Conservation (phyloP, 1,139 yeast genomes). For the Geotrichum macrosporum region DNA sequence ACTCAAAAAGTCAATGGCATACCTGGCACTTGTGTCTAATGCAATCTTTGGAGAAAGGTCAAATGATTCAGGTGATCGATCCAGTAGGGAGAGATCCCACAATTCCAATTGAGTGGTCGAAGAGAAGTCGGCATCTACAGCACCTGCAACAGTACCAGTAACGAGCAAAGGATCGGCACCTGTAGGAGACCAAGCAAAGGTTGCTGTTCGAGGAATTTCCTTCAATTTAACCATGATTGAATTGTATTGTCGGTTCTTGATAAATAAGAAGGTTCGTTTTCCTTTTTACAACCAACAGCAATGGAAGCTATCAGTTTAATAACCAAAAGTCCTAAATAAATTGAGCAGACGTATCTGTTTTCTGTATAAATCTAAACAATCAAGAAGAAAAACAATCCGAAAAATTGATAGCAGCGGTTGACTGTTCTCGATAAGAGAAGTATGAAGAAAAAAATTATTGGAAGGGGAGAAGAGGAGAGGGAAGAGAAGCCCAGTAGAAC, state of each 20-base stretch:
- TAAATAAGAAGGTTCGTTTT: conserved; percentile 2
- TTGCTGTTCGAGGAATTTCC: conserved; percentile 80
- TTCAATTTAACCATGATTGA: conserved; percentile 71
- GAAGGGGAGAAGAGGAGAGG: conserved; percentile 1
- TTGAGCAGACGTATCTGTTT: no score
- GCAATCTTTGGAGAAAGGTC: conserved; percentile 49
- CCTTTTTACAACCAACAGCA: conserved; percentile 7
- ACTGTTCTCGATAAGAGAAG: neutral
- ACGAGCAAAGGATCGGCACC: conserved; percentile 71
- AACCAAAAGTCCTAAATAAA: neutral
- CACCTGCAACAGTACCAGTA: conserved; percentile 92
- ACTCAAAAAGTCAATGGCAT: conserved; percentile 13
- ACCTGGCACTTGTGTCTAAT: conserved; percentile 48
- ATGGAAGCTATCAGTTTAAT: no score
- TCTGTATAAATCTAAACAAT: no score
- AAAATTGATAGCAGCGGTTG: conserved; percentile 1
- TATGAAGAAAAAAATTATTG: no score
- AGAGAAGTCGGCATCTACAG: conserved; percentile 83
- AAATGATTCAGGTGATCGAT: conserved; percentile 37
- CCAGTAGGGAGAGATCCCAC: conserved; percentile 62
- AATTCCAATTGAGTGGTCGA: conserved; percentile 72
- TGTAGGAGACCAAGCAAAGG: conserved; percentile 87
- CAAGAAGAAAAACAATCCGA: neutral
- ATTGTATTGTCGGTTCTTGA: neutral
- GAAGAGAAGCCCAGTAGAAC: conserved; percentile 5